These are phyloP conservation scores for Quercus gilva DNA, from an alignment of 306 rosid genomes.

Conservation along the genomic window DNA sequence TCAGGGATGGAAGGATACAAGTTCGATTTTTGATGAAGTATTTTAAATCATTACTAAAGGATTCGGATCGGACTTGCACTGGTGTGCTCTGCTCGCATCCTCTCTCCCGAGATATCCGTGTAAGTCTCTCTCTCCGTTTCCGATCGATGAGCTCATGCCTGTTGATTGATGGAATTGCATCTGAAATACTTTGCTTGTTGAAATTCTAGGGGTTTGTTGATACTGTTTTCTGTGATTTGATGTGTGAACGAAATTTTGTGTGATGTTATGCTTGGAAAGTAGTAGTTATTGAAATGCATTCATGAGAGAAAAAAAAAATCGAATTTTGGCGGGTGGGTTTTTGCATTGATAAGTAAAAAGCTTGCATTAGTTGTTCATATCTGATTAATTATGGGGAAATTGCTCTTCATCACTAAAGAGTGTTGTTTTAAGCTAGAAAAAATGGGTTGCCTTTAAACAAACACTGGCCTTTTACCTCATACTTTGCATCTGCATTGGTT, in stretches of 20 bases:
- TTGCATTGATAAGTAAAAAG: too few relatives aligned
- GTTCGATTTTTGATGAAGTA: conserved; percentile 86
- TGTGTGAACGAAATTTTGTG: neutral
- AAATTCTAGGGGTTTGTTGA: too few relatives aligned
- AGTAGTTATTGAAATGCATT: too few relatives aligned
- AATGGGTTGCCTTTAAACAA: neutral
- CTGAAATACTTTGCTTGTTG: too few relatives aligned
- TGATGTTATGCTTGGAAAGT: too few relatives aligned
- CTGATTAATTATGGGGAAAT: too few relatives aligned
- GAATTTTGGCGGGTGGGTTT: too few relatives aligned
- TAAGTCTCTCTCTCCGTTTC: conserved; percentile 23
- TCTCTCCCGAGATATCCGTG: conserved; percentile 90
- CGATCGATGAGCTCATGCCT: neutral
- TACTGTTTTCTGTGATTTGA: neutral
- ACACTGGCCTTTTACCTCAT: neutral
- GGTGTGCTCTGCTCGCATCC: conserved; percentile 98
- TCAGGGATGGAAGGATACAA: conserved; percentile 90
- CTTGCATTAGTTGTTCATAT: too few relatives aligned
- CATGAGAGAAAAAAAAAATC: too few relatives aligned
- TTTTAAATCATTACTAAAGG: conserved; percentile 6
- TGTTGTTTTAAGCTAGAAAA: neutral
- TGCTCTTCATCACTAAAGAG: too few relatives aligned
- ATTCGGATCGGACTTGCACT: conserved; percentile 92
- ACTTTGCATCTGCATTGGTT: neutral
- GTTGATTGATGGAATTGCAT: neutral